These are phyloP conservation scores for Nicotiana tomentosiformis DNA, from an alignment of 257 asterid genomes.

Conservation along the genomic window DNA sequence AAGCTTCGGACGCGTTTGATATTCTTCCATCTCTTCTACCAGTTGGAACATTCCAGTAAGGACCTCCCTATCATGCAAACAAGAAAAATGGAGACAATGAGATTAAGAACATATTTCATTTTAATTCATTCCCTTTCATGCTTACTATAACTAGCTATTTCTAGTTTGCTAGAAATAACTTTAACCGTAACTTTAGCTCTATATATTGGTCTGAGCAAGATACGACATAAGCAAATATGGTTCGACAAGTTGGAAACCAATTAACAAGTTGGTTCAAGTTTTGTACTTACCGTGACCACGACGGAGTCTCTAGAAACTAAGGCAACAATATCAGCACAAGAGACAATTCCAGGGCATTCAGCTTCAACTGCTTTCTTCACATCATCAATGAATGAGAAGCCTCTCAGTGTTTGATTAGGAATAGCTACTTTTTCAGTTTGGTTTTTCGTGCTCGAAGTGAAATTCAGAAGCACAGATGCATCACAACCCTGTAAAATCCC, in stretches of 20 bases:
- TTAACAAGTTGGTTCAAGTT: not conserved
- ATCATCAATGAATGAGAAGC: slow-evolving; percentile 23
- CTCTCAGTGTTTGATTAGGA: slow-evolving; percentile 23
- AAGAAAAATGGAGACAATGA: not conserved
- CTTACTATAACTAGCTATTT: not conserved
- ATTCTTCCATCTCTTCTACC: slow-evolving; percentile 33
- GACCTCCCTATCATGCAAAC: slow-evolving; percentile 12
- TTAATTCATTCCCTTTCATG: not conserved
- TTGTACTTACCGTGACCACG: slow-evolving; percentile 8
- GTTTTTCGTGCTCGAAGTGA: slow-evolving; percentile 18
- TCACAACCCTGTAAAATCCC: slow-evolving; percentile 24
- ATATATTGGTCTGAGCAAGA: not conserved
- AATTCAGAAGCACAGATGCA: slow-evolving; percentile 26
- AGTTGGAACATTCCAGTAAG: slow-evolving; percentile 30
- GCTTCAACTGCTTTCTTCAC: slow-evolving; percentile 20
- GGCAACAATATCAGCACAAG: slow-evolving; percentile 27
- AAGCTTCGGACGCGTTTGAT: slow-evolving; percentile 24
- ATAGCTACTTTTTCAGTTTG: slow-evolving; percentile 26
- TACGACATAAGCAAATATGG: not conserved
- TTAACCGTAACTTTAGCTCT: not conserved
- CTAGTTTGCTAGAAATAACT: no score
- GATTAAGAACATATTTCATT: not conserved
- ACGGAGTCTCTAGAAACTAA: slow-evolving; percentile 24
- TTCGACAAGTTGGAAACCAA: not conserved
- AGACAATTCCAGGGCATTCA: slow-evolving; percentile 27